Base-by-base conservation (phyloP, 2,329 filamentous ascomycete species). In the Claviceps humidiphila region DNA sequence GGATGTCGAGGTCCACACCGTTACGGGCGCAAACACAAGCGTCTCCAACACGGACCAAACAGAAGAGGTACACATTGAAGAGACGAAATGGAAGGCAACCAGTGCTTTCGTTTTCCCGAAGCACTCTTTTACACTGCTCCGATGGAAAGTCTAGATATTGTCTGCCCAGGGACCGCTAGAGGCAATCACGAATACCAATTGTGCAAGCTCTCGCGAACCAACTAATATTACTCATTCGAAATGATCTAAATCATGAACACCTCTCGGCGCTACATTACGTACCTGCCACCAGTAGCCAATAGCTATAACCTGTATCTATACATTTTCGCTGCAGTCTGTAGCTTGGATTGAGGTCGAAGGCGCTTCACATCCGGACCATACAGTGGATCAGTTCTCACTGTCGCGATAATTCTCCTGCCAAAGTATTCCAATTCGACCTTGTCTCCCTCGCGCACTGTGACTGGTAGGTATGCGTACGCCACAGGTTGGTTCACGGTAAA, bases 401-500 rank as follows among this genome's bases (percentile, higher is more conserved):
- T 81, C 0, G 80, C 80, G 49, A 58, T 57, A 50, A 82, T 73
- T 11, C 69, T 68, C 53, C 64, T 66, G 4, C 78, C 77, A 62
- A 84, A 83, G 59, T 84, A 84, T 58, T 81, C 78, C 52, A 84
- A 70, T 59, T 82, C 77, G 0, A 83, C 76, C 0, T 58, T 53
- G 3, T 73, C 68, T 0, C 78, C 78, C 44, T 77, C 72, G 0
- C 51, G 53, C 2, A 81, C 59, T 2, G 57, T 58, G 11, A 62
- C 68, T 0, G 78, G 78, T 13, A 84, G 63, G 66, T 77, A 81
- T 0, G 78, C 74, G 60, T 77, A 82, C 0, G 77, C 80, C 13
- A 82, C 68, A 0, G 80, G 79, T 61, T 76, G 80, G 26, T 76
- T 64, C 9, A 83, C 60, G 0, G 75, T 78, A 58, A 78, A 82